phyloP scores from a whole-genome alignment of 257 asterid genomes.

The Fraxinus excelsior region DNA sequence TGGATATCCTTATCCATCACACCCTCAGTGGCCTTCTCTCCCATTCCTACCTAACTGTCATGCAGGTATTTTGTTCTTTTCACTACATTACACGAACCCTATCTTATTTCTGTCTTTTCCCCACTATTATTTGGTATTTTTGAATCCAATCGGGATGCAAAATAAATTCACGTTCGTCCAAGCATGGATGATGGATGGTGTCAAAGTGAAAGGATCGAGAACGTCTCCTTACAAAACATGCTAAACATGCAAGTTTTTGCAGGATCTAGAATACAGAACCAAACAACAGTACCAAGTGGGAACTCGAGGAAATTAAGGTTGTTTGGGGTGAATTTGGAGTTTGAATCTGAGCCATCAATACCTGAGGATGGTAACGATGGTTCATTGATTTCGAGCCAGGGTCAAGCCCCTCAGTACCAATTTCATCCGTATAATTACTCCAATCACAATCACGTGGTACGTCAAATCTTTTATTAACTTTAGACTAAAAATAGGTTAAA shows the following conservation, averaged over 20 bases:
- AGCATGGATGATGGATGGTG: too few species aligned
- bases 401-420: not conserved
- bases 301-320: constrained; percentile 45
- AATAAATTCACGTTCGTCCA: too few species aligned
- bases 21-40: constrained; percentile 29
- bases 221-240: too few species aligned
- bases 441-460: not conserved
- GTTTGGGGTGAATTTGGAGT: constrained; percentile 51
- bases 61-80: constrained; percentile 40
- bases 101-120: constrained; percentile 18
- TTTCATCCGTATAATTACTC: not conserved
- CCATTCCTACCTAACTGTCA: constrained; percentile 53
- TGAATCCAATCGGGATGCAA: too few species aligned
- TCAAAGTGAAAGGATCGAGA: too few species aligned
- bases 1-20: constrained; percentile 44
- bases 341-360: constrained; percentile 10
- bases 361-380: not conserved
- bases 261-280: constrained; percentile 26
- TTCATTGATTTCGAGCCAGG: not conserved
- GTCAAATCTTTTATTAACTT: not conserved
- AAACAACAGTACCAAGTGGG: constrained; percentile 18
- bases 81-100: constrained; percentile 14
- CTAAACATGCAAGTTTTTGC: not conserved
- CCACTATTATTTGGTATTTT: too few species aligned
- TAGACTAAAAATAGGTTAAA: not conserved